A percentile compares a stretch with the other conserved stretches of the same genome.
Evolutionary conservation across 1,139 yeast species (phyloP).

Genomic region (Arxiozyma slooffiae): DNA sequence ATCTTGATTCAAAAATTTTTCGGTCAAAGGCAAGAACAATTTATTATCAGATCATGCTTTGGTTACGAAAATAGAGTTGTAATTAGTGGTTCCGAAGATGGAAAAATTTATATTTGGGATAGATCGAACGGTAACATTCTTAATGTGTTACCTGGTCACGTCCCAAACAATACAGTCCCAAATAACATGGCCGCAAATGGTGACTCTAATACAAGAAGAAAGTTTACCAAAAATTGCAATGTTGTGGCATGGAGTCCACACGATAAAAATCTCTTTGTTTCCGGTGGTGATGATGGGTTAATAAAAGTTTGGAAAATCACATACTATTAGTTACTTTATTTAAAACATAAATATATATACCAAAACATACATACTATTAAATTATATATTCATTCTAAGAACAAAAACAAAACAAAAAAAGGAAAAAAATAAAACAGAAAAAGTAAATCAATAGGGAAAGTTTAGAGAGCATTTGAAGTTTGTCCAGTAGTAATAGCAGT

Average conservation of each 20-base stretch:
- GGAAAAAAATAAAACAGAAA: too few species aligned
- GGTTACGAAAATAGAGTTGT: conserved; percentile 65
- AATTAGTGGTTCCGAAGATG: conserved; percentile 77
- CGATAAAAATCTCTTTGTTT: conserved; percentile 53
- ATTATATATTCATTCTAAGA: neutral
- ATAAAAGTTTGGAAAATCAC: conserved; percentile 55
- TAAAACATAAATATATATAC: neutral
- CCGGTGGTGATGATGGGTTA: conserved; percentile 73
- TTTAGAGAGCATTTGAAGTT: neutral
- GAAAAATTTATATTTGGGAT: conserved; percentile 73
- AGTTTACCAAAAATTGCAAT: conserved; percentile 26
- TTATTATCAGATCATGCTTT: conserved; percentile 67
- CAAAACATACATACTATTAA: neutral
- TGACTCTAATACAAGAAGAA: conserved; percentile 7
- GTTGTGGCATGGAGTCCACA: conserved; percentile 62
- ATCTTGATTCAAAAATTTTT: conserved; percentile 50
- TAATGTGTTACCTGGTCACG: conserved; percentile 55
- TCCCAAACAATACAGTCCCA: conserved; percentile 12
- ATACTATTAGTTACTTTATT: conserved; percentile 16
- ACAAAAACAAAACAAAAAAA: neutral
- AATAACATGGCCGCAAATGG: neutral
- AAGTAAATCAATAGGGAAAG: neutral
- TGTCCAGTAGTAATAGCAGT: neutral
- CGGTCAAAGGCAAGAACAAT: conserved; percentile 65
- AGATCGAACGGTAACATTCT: conserved; percentile 61